A percentile compares a stretch with the other conserved stretches of the same genome.
Evolutionary conservation across 305 asterid species (phyloP).

Genomic region (Solanum hybrid): DNA sequence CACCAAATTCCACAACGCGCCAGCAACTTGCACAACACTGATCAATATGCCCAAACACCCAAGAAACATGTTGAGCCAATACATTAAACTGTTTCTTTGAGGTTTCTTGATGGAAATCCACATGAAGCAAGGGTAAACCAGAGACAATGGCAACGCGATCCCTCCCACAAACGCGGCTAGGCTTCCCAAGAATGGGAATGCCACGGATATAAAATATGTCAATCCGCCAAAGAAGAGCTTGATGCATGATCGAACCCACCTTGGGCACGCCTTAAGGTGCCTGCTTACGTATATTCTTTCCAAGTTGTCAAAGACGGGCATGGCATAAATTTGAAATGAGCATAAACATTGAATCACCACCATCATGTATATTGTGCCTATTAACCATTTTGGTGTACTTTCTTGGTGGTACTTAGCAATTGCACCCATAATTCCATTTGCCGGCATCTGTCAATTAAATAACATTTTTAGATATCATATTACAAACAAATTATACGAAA

Average conservation of each 20-base stretch:
- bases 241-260: constrained; percentile 32
- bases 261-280: constrained; percentile 39
- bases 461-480: no score
- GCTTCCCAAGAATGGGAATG: constrained; percentile 52
- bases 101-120: constrained; percentile 54
- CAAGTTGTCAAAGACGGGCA: constrained; percentile 54
- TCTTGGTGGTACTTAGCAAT: constrained; percentile 15
- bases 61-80: constrained; percentile 43
- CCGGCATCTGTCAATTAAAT: constrained; percentile 20
- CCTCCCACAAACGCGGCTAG: constrained; percentile 45
- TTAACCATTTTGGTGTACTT: constrained; percentile 26
- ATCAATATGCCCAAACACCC: constrained; percentile 32
- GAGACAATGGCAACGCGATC: constrained; percentile 37
- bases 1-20: constrained; percentile 43
- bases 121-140: constrained; percentile 65
- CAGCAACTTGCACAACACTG: constrained; percentile 18
- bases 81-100: constrained; percentile 16
- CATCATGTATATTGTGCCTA: constrained; percentile 24
- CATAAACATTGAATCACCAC: constrained; percentile 34
- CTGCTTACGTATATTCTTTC: constrained; percentile 31
- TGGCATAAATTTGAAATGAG: constrained; percentile 53
- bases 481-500: no score
- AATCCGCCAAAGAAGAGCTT: constrained; percentile 49
- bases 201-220: constrained; percentile 38
- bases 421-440: constrained; percentile 21